Conservation (phyloP, 768 basidiomycete genomes). For the Mrakia frigida region DNA sequence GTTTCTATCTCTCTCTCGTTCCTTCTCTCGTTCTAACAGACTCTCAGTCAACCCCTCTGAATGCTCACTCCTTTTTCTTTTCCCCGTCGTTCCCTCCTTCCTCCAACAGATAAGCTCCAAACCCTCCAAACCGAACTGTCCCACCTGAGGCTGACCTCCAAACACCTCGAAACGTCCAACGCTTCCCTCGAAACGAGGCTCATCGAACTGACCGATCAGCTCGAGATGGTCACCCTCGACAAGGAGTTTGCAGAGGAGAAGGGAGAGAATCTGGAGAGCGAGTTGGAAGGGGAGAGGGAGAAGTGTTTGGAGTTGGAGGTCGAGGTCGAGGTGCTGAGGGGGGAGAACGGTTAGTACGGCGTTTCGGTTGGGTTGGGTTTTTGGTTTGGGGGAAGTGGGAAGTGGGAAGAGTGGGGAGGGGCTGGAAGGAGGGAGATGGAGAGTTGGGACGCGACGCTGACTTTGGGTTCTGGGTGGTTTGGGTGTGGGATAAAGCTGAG, state of each 20-base stretch:
- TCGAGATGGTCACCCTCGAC: conserved; percentile 92
- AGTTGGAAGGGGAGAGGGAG: conserved; percentile 74
- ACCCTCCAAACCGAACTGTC: conserved; percentile 74
- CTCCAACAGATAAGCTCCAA: conserved; percentile 61
- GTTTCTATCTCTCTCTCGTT: too few relatives aligned
- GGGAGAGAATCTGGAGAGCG: conserved; percentile 69
- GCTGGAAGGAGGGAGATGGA: too few relatives aligned
- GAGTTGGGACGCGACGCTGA: neutral
- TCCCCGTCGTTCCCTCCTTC: neutral
- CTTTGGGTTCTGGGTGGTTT: neutral
- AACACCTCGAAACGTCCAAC: conserved; percentile 67
- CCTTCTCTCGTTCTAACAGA: too few relatives aligned
- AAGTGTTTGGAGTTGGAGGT: conserved; percentile 71
- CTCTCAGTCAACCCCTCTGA: too few relatives aligned
- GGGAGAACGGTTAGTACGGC: conserved; percentile 52
- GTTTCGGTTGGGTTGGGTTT: too few relatives aligned
- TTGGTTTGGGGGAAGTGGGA: conserved; percentile 16
- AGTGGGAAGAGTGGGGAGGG: too few relatives aligned
- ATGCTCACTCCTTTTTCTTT: too few relatives aligned
- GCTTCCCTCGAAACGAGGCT: conserved; percentile 64
- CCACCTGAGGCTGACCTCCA: conserved; percentile 65
- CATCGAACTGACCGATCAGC: conserved; percentile 75
- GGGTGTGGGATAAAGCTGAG: conserved; percentile 37
- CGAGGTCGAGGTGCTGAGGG: conserved; percentile 70
- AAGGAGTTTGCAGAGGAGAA: conserved; percentile 95